phyloP scores from a whole-genome alignment of 1,139 yeast genomes.

The Yamadazyma blattariae region DNA sequence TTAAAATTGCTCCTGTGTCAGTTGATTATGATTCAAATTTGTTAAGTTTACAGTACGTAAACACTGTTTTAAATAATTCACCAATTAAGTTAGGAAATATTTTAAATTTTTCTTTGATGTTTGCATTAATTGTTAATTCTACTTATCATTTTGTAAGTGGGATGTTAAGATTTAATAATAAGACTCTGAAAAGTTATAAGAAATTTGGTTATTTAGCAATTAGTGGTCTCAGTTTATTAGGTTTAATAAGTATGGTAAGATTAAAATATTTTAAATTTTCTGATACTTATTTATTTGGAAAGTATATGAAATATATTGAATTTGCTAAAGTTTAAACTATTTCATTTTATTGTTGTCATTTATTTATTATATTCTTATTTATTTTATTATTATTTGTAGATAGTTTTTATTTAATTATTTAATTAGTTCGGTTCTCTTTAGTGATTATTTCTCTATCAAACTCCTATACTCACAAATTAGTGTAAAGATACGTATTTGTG shows the following conservation, averaged over 20 bases:
- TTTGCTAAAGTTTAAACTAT: slow-evolving; percentile 7
- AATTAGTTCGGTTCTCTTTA: too few relatives aligned
- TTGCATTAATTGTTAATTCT: slow-evolving; percentile 22
- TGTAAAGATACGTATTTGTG: too few relatives aligned
- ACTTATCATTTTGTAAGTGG: slow-evolving; percentile 40
- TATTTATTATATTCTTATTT: background rate
- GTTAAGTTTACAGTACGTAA: slow-evolving; percentile 52
- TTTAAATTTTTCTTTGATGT: slow-evolving; percentile 20
- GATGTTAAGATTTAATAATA: slow-evolving; percentile 26
- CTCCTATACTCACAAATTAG: too few relatives aligned
- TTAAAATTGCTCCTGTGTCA: slow-evolving; percentile 47
- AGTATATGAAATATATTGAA: slow-evolving; percentile 11
- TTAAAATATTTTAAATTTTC: slow-evolving; percentile 16
- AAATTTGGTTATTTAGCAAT: slow-evolving; percentile 33
- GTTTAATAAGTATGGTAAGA: slow-evolving; percentile 23
- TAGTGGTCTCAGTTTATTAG: slow-evolving; percentile 22
- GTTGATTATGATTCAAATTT: slow-evolving; percentile 67
- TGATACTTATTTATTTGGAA: slow-evolving; percentile 11
- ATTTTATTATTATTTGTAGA: too few relatives aligned
- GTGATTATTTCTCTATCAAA: too few relatives aligned
- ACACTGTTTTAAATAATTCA: slow-evolving; percentile 36
- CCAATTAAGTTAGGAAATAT: slow-evolving; percentile 16
- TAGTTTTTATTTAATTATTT: background rate
- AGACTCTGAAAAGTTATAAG: slow-evolving; percentile 29
- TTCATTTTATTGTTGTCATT: background rate